Evolutionary conservation across 1,139 yeast species (phyloP), one percentile per base, ranked within the genome.

Genomic region (Kluyveromyces marxianus): DNA sequence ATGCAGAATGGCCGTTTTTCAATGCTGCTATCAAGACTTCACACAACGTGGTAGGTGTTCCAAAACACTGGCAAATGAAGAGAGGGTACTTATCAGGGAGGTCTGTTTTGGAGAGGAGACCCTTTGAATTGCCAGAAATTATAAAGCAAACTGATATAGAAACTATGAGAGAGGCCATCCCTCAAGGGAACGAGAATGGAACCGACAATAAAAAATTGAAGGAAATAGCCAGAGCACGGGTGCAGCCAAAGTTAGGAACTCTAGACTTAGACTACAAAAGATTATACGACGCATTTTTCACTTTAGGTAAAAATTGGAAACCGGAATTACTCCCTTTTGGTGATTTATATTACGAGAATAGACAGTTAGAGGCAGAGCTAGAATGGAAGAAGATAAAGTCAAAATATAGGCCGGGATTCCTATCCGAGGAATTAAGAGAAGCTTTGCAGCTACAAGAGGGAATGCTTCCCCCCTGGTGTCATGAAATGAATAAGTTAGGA

Each of bases 171-270:
- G 79, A 81, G 50, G 68, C 75, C 0, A 42, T 63, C 4, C 63
- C 62, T 2, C 44, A 47, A 3, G 54, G 45, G 7, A 68, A 69
- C 4, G 65, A 69, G 32, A 70, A 70, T 24, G 72, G 68, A 8
- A 83, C 76, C 25, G 70, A 71, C 21, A 14, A 14, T 14, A 14
- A 14, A 6, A 75, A 84, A 2, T 61, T 88, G 53, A 80, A 85
- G 57, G 95, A 88, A 56, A 76, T 77, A 59, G 84, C 83, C 62
- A 72, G 97, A 51, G 94, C 86, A 48, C 73, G 85, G 45, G 95
- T 90, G 0, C 96, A 88, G 61, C 97, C 97, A 0, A 88, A 87
- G 61, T 72, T 88, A 79, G 96, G 96, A 1, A 73, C 81, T 48
- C 67, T 92, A 28, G 98, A 92, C 64, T 76, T 92, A 33, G 97